Base-by-base conservation (phyloP, 2,329 filamentous ascomycete genomes). In the Paecilomyces formosus region DNA sequence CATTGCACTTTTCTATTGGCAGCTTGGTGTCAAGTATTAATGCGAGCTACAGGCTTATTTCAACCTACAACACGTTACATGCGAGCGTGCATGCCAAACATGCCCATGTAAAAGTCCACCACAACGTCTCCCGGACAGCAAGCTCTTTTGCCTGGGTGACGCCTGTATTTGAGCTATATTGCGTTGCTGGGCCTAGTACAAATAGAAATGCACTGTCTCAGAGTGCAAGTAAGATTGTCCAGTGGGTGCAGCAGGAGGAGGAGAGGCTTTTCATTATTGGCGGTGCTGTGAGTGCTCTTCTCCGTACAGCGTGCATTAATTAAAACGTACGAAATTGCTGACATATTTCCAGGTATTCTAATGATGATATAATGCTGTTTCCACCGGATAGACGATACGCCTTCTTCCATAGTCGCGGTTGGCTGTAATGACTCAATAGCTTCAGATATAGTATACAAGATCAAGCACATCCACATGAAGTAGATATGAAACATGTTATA, bases 261-360 rank as follows among this genome's bases (percentile, higher is more conserved):
- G 92, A 97, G 74, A 82, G 94, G 58, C 79, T 97, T 5, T 99
- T 99, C 70, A 96, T 99, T 60, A 94, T 99, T 70, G 94, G 94
- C 1, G 95, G 94, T n/a, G 94, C 92, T 51, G 93, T 97, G 65
- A 62, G 74, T 71, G 51, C 28, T 24, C 15, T 45, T 45, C 8
- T 45, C 6, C 4, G 18, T 18, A 35, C 8, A 31, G 13, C 11
- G 8, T 8, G n/a, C 8, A 24, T 24, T 28, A 11, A 6, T 1
- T 13, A 26, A 52, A 52, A 11, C 6, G 12, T 22, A 24, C 12
- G n/a, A 21, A 18, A 15, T 52, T 52, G n/a, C 50, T 52, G 12
- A 52, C 24, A 3, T 24, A 6, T 28, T 28, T 11, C 11, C 22
- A 52, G 50, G 50, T 52, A 13, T 52, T 52, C 22, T 52, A 22